Evolutionary conservation across 495 filamentous ascomycete genomes (phyloP).

Genomic region (Xylaria cubensis): DNA sequence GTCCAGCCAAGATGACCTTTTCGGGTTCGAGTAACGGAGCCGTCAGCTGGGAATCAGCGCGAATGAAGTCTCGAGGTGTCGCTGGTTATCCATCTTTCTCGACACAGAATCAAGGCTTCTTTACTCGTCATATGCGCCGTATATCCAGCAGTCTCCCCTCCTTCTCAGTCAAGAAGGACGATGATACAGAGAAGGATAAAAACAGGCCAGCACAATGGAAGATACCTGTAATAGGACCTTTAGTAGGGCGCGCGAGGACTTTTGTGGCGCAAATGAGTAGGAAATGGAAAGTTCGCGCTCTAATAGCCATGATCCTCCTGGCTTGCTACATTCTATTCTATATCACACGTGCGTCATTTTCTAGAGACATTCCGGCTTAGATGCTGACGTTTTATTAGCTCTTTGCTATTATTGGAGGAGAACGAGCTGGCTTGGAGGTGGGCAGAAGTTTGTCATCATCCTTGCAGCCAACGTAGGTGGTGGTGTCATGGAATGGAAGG

Average conservation of each 20-base stretch:
- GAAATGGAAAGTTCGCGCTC: constrained; percentile 63
- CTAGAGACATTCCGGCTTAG: background rate
- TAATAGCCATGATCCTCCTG: constrained; percentile 66
- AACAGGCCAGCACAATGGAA: constrained; percentile 58
- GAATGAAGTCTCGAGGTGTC: constrained; percentile 70
- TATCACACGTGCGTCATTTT: constrained; percentile 65
- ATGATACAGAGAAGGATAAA: constrained; percentile 80
- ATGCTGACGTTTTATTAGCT: constrained; percentile 38
- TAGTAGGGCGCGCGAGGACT: constrained; percentile 46
- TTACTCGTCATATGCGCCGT: constrained; percentile 76
- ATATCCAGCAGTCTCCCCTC: constrained; percentile 76
- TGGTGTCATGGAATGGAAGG: constrained; percentile 99
- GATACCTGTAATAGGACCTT: constrained; percentile 48
- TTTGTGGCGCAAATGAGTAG: constrained; percentile 51
- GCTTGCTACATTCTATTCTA: constrained; percentile 70
- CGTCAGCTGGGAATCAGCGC: constrained; percentile 85
- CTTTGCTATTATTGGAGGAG: constrained; percentile 57
- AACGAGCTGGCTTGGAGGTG: constrained; percentile 70
- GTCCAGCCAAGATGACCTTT: constrained; percentile 58
- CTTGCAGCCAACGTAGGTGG: constrained; percentile 92
- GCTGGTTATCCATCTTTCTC: constrained; percentile 81
- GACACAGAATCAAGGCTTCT: constrained; percentile 79
- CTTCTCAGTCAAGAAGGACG: constrained; percentile 57
- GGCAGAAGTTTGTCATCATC: constrained; percentile 91
- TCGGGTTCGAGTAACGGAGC: constrained; percentile 58